A percentile compares a stretch with the other conserved stretches of the same genome.
These are phyloP conservation scores for Globisporangium barbulae DNA, from an alignment of 352 stramenopile genomes.

Conservation along the genomic window DNA sequence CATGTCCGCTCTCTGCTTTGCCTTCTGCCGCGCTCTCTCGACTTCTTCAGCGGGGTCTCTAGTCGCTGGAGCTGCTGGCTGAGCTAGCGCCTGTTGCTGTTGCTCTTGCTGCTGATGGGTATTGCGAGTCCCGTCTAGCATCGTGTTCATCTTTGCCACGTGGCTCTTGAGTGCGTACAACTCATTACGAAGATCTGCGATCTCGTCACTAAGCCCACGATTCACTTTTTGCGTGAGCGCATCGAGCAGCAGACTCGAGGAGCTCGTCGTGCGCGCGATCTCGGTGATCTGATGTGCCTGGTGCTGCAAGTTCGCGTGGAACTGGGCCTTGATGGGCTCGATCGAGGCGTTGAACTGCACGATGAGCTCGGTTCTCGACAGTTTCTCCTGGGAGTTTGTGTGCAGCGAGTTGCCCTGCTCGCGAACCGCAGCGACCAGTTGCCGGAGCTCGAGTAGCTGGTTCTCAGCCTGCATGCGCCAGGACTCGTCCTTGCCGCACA, in stretches of 20 bases:
- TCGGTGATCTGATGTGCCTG: slow-evolving; percentile 76
- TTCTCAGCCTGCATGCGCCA: slow-evolving; percentile 85
- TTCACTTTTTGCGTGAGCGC: slow-evolving; percentile 66
- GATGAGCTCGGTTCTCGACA: slow-evolving; percentile 64
- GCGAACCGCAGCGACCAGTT: slow-evolving; percentile 64
- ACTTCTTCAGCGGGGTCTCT: slow-evolving; percentile 13
- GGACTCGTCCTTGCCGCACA: slow-evolving; percentile 84
- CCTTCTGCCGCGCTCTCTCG: slow-evolving; percentile 20
- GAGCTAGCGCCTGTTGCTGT: not conserved
- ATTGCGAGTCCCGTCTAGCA: slow-evolving; percentile 11
- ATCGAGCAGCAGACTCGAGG: slow-evolving; percentile 54
- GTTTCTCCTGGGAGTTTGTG: slow-evolving; percentile 61
- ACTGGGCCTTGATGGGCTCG: slow-evolving; percentile 74
- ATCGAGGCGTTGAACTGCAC: slow-evolving; percentile 83
- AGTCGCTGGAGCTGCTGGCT: not conserved
- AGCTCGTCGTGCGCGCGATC: slow-evolving; percentile 52
- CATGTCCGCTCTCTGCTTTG: slow-evolving; percentile 17
- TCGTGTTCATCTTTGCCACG: slow-evolving; percentile 32
- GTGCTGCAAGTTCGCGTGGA: slow-evolving; percentile 71
- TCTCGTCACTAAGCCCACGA: slow-evolving; percentile 45
- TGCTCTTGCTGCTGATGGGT: slow-evolving; percentile 9
- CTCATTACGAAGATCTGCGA: slow-evolving; percentile 50
- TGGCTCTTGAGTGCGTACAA: slow-evolving; percentile 53
- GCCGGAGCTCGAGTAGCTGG: slow-evolving; percentile 69
- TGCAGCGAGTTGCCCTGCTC: slow-evolving; percentile 72